Evolutionary conservation across 2,329 filamentous ascomycete species (phyloP).

Genomic region (Paraconiothyrium brasiliense): DNA sequence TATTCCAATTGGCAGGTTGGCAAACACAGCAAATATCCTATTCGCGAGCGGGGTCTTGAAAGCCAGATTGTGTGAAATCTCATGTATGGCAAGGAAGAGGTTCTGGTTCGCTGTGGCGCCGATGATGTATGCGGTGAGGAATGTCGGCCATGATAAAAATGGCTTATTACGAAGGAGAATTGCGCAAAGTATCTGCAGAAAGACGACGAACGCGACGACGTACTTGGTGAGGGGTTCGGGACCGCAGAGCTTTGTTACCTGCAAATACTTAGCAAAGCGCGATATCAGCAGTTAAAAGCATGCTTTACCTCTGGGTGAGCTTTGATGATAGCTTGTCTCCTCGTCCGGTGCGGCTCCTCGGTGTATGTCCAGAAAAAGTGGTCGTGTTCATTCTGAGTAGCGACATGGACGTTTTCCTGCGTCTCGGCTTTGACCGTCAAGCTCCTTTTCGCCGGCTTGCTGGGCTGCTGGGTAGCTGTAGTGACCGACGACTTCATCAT

Average conservation of each 20-base stretch:
- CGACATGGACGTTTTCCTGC: slow-evolving; percentile 16
- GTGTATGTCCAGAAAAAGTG: slow-evolving; percentile 99
- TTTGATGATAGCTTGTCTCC: slow-evolving; percentile 94
- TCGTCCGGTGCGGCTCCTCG: slow-evolving; percentile 92
- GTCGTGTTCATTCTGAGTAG: slow-evolving; percentile 49
- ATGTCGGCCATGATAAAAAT: slow-evolving; percentile 84
- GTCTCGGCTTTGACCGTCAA: slow-evolving; percentile 35
- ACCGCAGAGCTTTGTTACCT: slow-evolving; percentile 97
- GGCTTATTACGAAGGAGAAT: slow-evolving; percentile 79
- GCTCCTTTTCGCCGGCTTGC: slow-evolving; percentile 33
- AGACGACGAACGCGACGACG: slow-evolving; percentile 83
- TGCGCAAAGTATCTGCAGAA: slow-evolving; percentile 80
- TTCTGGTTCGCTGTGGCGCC: slow-evolving; percentile 98
- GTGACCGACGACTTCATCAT: slow-evolving; percentile 50
- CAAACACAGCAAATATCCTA: slow-evolving; percentile 86
- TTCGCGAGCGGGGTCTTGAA: slow-evolving; percentile 85
- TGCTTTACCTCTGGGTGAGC: slow-evolving; percentile 87
- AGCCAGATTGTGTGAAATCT: slow-evolving; percentile 97
- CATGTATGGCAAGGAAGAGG: slow-evolving; percentile 96
- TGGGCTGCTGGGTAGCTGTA: slow-evolving; percentile 42
- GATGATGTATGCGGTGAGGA: slow-evolving; percentile 86
- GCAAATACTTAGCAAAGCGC: slow-evolving; percentile 17
- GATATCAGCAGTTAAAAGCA: neutral
- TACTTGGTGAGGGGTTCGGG: slow-evolving; percentile 97
- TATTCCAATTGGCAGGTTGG: slow-evolving; percentile 93